Evolutionary conservation across 1,139 yeast species (phyloP).

Genomic region (Arxiozyma telluris): DNA sequence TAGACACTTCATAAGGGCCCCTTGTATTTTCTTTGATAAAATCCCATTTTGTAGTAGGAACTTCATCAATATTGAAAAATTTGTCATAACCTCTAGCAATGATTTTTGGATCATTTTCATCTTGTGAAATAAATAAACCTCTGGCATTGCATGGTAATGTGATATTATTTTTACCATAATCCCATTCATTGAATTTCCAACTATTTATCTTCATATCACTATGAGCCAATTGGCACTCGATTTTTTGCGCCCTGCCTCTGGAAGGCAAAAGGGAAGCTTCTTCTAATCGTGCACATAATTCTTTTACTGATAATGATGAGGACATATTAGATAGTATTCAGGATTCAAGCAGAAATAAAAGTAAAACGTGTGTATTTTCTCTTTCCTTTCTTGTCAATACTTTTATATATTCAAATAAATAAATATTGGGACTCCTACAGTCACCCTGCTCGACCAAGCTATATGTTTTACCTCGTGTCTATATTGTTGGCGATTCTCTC

Average conservation of each 20-base stretch:
- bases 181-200: conserved; percentile 92
- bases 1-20: conserved; percentile 77
- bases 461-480: neutral
- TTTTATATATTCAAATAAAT: no score
- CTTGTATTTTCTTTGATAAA: conserved; percentile 39
- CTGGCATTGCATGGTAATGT: conserved; percentile 67
- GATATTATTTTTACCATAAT: conserved; percentile 51
- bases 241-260: conserved; percentile 34
- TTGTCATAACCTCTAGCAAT: conserved; percentile 88
- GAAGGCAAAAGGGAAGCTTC: conserved; percentile 21
- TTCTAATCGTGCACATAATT: conserved; percentile 26
- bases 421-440: neutral
- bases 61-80: conserved; percentile 77
- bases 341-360: no score
- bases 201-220: conserved; percentile 31
- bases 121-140: conserved; percentile 64
- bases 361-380: neutral
- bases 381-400: neutral
- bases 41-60: conserved; percentile 42
- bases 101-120: conserved; percentile 33
- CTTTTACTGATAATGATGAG: neutral
- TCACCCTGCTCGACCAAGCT: neutral
- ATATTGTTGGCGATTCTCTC: no score
- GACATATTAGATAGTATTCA: neutral
- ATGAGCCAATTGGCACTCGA: conserved; percentile 28